Evolutionary conservation across 139 green algal genomes (phyloP).

Genomic region (Bryopsis sp.): DNA sequence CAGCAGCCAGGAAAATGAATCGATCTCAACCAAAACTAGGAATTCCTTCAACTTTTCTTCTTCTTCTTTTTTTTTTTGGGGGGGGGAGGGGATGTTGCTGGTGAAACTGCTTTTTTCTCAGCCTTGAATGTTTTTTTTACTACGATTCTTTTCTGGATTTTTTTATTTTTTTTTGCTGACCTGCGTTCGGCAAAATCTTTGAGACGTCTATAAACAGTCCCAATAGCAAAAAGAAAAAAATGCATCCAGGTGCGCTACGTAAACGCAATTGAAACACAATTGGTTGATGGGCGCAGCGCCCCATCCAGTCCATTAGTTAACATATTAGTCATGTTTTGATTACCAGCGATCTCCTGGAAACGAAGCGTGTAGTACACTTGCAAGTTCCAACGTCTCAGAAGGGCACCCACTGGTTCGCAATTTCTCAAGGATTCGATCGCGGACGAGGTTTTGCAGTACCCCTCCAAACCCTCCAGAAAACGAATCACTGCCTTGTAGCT

Average conservation of each 20-base stretch:
- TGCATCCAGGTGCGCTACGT: not conserved
- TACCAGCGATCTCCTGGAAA: conserved; percentile 61
- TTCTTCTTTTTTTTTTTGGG: too few relatives aligned
- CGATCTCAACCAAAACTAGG: too few relatives aligned
- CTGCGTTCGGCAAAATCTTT: conserved; percentile 1
- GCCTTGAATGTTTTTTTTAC: too few relatives aligned
- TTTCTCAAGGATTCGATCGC: conserved; percentile 49
- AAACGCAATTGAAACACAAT: not conserved
- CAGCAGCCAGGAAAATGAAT: too few relatives aligned
- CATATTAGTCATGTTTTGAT: not conserved
- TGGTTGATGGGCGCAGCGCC: not conserved
- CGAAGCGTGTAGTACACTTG: conserved; percentile 84
- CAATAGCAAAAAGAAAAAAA: not conserved
- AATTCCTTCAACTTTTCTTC: too few relatives aligned
- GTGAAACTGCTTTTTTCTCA: too few relatives aligned
- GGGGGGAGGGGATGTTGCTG: too few relatives aligned
- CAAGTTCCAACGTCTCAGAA: conserved; percentile 80
- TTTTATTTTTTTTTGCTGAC: too few relatives aligned
- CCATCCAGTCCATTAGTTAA: too few relatives aligned
- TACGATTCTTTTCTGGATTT: too few relatives aligned
- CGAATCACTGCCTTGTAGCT: not conserved
- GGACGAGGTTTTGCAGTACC: conserved; percentile 29
- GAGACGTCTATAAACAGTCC: not conserved
- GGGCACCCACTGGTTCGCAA: conserved; percentile 40
- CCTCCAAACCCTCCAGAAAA: conserved; percentile 33